Evolutionary conservation across 2,329 filamentous ascomycete species (phyloP), one percentile per base, ranked within the genome.

Genomic region (Aspergillus tanneri): DNA sequence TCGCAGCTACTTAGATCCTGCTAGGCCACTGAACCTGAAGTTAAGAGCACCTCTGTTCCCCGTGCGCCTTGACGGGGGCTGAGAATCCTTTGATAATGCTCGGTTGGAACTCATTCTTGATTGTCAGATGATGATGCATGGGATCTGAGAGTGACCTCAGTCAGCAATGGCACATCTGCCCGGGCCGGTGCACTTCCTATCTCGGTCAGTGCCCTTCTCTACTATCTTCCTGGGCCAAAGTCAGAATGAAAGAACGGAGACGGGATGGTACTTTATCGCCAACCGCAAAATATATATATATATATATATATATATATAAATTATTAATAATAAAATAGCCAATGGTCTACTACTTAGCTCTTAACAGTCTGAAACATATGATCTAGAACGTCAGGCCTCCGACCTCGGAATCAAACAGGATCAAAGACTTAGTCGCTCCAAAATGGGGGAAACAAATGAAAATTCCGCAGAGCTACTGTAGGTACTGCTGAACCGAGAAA

Each of bases 401-500:
- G 19, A 11, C 14, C 30, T 34, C 30, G 30, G 30, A 34, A 34
- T 34, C 16, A 18, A 34, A 34, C 16, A 34, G 14, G 30, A 34
- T 34, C 30, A 34, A 10, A 34, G 30, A 45, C 36, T 25, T 45
- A 35, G 43, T 45, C 34, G 43, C 43, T 45, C 37, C 21, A 14
- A 30, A 45, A 16, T 14, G 22, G 37, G 28, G 34, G n/a, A 7
- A 34, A 23, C 24, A 24, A 32, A 43, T 36, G 19, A 24, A 16
- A 28, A 34, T 34, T 34, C 19, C 14, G 19, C 37, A 48, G 34
- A 37, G 28, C 30, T 42, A 36, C 32, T 24, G 22, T 48, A 43
- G 39, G 35, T 48, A 32, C 34, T 34, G 39, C 28, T 36, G 32
- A 48, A 39, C 40, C 46, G 19, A 18, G 30, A 44, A 44, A 48